phyloP scores from a whole-genome alignment of 1,284 basidiomycete species.

The Cystobasidium pallidum region DNA sequence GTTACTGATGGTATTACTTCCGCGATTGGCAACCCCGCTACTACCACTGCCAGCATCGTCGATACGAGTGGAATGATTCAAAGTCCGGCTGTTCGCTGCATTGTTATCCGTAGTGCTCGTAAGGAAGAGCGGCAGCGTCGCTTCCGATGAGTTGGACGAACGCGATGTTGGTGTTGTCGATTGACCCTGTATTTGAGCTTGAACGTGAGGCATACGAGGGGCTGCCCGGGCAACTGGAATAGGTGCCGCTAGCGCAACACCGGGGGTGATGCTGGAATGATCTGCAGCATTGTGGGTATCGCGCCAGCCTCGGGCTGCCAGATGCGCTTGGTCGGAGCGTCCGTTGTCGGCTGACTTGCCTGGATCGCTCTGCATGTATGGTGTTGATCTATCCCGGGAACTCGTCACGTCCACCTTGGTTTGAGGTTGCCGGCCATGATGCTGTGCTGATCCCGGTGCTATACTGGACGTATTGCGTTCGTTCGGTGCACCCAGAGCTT shows the following conservation, averaged over 20 bases:
- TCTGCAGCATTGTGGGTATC: no score
- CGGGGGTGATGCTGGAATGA: no score
- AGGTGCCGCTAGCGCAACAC: background rate
- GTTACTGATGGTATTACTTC: background rate
- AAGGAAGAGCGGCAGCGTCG: slow-evolving; percentile 2
- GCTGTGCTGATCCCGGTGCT: background rate
- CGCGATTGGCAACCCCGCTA: background rate
- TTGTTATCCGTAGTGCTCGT: background rate
- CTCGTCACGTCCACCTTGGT: background rate
- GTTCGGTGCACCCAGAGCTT: no score
- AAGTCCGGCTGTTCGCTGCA: background rate
- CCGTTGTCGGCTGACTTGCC: background rate
- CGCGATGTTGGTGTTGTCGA: background rate
- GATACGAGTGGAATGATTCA: background rate
- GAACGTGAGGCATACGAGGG: background rate
- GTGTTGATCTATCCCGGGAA: background rate
- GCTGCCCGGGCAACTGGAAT: background rate
- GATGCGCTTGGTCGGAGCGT: no score
- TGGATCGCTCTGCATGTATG: background rate
- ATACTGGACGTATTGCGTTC: background rate
- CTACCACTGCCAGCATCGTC: background rate
- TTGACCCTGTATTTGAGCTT: background rate
- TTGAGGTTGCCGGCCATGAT: background rate
- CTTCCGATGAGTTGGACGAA: slow-evolving; percentile 3
- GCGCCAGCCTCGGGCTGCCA: no score